phyloP scores from a whole-genome alignment of 1,139 yeast genomes.

The Lizanozyma gosingica region DNA sequence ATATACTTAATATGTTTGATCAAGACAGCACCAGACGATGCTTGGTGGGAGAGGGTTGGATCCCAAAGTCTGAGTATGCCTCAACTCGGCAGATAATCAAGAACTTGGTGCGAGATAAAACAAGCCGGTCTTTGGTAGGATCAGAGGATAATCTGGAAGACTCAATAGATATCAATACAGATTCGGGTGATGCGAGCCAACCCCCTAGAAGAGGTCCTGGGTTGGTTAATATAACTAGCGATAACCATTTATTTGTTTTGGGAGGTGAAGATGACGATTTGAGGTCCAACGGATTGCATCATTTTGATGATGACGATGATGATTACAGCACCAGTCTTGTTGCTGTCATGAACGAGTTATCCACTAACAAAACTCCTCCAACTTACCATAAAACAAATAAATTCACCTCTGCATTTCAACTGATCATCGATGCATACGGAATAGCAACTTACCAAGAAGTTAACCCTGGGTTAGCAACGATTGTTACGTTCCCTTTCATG shows the following conservation, averaged over 20 bases:
- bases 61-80: conserved; percentile 49
- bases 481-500: conserved; percentile 78
- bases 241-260: background rate
- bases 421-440: conserved; percentile 75
- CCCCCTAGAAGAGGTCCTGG: conserved; percentile 1
- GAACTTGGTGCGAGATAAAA: conserved; percentile 18
- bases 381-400: conserved; percentile 72
- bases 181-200: background rate
- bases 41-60: conserved; percentile 74
- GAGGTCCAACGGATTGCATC: background rate
- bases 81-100: conserved; percentile 18
- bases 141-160: conserved; percentile 15
- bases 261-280: background rate
- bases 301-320: conserved; percentile 11
- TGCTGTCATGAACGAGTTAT: conserved; percentile 58
- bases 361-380: conserved; percentile 66
- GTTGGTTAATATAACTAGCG: background rate
- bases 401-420: conserved; percentile 68
- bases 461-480: conserved; percentile 73
- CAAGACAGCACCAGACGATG: conserved; percentile 57
- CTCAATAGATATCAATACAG: conserved; percentile 16
- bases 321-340: conserved; percentile 52
- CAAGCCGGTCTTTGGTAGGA: conserved; percentile 4
- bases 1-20: conserved; percentile 58
- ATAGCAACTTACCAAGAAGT: conserved; percentile 70